phyloP scores from a whole-genome alignment of 148 eudicot genomes.

The Vaccinium macrocarpon region DNA sequence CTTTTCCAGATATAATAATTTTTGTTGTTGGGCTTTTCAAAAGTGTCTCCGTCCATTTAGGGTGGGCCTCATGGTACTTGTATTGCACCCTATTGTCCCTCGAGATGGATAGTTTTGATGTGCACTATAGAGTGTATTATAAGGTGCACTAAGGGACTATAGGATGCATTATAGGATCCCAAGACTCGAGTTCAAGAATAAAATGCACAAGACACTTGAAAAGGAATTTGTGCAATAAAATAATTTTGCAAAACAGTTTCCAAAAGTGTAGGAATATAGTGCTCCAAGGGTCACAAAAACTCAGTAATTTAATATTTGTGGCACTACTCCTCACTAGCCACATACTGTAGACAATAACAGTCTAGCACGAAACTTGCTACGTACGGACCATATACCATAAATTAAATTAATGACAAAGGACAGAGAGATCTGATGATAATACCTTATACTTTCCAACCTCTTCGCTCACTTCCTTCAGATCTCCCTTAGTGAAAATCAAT shows the following conservation, averaged over 20 bases:
- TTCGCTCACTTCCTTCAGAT: slow-evolving; percentile 46
- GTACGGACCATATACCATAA: too few species aligned
- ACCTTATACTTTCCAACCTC: slow-evolving; percentile 51
- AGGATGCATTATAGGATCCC: too few species aligned
- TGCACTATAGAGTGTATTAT: too few species aligned
- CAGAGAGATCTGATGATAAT: neutral
- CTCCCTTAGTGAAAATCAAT: slow-evolving; percentile 47
- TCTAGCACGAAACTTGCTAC: neutral
- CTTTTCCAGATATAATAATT: neutral
- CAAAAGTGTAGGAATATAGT: neutral
- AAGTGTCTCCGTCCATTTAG: neutral
- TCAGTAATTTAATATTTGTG: neutral
- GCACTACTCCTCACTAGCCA: neutral
- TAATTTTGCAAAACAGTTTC: neutral
- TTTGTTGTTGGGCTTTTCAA: neutral
- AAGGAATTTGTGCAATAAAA: neutral
- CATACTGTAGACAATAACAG: neutral
- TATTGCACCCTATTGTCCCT: too few species aligned
- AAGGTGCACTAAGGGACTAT: too few species aligned
- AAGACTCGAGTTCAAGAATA: too few species aligned
- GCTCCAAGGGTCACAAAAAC: neutral
- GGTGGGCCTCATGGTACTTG: neutral
- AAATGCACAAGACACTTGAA: neutral
- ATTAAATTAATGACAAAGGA: neutral
- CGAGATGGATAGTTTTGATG: too few species aligned